These are phyloP conservation scores for Trichocomaceae sp. DNA, from an alignment of 2,329 filamentous ascomycete genomes.

Conservation along the genomic window DNA sequence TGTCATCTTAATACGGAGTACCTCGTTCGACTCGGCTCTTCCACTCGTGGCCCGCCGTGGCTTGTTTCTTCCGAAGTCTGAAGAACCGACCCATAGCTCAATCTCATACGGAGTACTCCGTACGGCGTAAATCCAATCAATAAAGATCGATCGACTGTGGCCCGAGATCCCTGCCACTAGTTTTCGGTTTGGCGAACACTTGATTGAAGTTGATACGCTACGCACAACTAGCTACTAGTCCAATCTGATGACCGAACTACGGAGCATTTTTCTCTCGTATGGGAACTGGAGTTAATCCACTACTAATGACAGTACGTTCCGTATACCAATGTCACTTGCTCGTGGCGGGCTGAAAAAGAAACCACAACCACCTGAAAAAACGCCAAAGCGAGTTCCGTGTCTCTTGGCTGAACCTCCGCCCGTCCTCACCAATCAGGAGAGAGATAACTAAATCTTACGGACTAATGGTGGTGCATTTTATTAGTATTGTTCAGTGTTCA, in stretches of 20 bases:
- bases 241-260: not conserved
- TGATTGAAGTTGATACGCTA: too few species aligned
- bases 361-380: not conserved
- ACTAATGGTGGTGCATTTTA: not conserved
- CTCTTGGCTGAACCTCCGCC: not conserved
- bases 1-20: too few species aligned
- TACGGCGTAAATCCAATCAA: not conserved
- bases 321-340: not conserved
- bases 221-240: not conserved
- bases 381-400: not conserved
- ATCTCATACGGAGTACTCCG: not conserved
- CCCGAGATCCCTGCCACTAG: not conserved
- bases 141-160: not conserved
- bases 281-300: not conserved
- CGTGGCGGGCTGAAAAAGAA: constrained; percentile 9
- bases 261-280: not conserved
- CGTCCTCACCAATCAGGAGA: not conserved
- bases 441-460: not conserved
- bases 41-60: not conserved
- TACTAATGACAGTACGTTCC: not conserved
- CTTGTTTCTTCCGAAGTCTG: too few species aligned
- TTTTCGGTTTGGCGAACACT: not conserved
- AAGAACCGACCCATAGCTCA: not conserved
- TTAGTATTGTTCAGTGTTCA: too few species aligned
- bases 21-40: not conserved